phyloP scores from a whole-genome alignment of 176 grass and related monocot species.

The Musa schizocarpa region DNA sequence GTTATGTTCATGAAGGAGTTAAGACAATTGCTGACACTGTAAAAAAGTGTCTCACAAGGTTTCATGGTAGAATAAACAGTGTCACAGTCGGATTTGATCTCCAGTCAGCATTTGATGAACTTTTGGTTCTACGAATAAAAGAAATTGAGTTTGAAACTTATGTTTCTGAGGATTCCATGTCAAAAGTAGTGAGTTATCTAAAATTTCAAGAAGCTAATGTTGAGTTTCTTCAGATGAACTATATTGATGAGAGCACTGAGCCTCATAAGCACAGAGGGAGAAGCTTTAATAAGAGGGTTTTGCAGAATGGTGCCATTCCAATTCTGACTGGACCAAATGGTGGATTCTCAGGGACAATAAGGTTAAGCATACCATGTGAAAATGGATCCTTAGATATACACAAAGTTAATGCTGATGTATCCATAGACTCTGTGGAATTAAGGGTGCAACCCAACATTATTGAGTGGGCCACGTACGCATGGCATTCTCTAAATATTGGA shows the following conservation, averaged over 20 bases:
- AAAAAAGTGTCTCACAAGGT: constrained; percentile 83
- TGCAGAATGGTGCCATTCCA: constrained; percentile 38
- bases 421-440: constrained; percentile 64
- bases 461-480: constrained; percentile 48
- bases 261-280: constrained; percentile 37
- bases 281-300: constrained; percentile 26
- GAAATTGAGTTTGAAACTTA: constrained; percentile 70
- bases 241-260: constrained; percentile 27
- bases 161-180: constrained; percentile 41
- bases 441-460: constrained; percentile 65
- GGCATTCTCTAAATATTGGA: constrained; percentile 42
- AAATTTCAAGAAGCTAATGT: constrained; percentile 62
- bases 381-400: constrained; percentile 64
- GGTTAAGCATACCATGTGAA: constrained; percentile 93
- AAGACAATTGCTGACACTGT: constrained; percentile 85
- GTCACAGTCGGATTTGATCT: constrained; percentile 80
- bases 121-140: constrained; percentile 80
- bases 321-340: constrained; percentile 70
- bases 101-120: constrained; percentile 30
- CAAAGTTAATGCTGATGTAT: constrained; percentile 77
- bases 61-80: constrained; percentile 70
- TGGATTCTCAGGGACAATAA: constrained; percentile 74
- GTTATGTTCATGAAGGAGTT: constrained; percentile 55
- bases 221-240: constrained; percentile 90
- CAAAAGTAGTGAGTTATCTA: constrained; percentile 78